phyloP scores from a whole-genome alignment of 2,329 filamentous ascomycete genomes.

The Pseudocercospora eumusae region DNA sequence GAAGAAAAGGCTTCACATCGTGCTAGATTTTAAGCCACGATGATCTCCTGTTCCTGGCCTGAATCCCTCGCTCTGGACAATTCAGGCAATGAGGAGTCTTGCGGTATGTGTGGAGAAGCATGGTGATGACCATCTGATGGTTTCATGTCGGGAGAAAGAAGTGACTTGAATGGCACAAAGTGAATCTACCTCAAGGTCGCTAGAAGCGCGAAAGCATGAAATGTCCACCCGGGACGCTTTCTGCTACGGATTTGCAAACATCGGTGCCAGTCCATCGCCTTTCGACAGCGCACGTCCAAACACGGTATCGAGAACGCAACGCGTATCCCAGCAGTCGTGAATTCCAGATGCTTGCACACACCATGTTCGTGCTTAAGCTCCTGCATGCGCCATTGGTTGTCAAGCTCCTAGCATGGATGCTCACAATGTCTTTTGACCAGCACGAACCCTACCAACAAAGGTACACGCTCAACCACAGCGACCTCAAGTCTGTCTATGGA shows the following conservation, averaged over 20 bases:
- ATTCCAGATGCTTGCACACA: not conserved
- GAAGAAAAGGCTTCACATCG: not conserved
- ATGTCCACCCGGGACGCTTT: not conserved
- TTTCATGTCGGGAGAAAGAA: not conserved
- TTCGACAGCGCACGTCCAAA: not conserved
- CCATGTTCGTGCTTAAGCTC: not conserved
- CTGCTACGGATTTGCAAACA: too few species aligned
- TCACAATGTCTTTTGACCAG: not conserved
- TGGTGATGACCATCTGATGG: not conserved
- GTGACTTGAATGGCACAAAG: not conserved
- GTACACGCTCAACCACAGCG: conserved; percentile 12
- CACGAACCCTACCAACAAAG: not conserved
- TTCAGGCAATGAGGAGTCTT: too few species aligned
- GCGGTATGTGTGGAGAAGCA: not conserved
- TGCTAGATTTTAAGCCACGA: not conserved
- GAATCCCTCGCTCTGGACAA: too few species aligned
- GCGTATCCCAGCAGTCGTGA: not conserved
- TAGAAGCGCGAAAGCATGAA: too few species aligned
- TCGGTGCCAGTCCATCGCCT: not conserved
- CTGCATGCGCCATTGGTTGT: not conserved
- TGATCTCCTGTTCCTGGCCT: not conserved
- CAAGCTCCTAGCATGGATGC: not conserved
- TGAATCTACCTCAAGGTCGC: not conserved
- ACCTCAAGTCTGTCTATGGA: conserved; percentile 15
- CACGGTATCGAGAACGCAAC: not conserved